These are phyloP conservation scores for Pulveroboletus sp. DNA, from an alignment of 768 basidiomycete species.

Conservation along the genomic window DNA sequence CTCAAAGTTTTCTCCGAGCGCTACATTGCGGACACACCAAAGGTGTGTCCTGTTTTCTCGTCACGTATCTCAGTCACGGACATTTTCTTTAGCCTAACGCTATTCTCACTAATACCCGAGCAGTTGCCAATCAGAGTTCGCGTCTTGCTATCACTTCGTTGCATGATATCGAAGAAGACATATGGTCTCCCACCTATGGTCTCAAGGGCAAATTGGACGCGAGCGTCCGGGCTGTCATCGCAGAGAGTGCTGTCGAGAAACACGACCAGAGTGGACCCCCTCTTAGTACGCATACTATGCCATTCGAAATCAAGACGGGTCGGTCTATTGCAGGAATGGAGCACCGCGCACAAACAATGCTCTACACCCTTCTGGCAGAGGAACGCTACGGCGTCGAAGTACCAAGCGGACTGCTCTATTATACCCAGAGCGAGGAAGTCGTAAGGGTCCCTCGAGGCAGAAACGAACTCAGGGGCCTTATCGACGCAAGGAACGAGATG, in stretches of 20 bases:
- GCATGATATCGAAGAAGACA: slow-evolving; percentile 93
- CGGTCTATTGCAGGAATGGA: slow-evolving; percentile 75
- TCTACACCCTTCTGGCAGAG: slow-evolving; percentile 87
- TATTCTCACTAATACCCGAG: slow-evolving; percentile 64
- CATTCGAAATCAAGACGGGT: slow-evolving; percentile 97
- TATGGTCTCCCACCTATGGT: slow-evolving; percentile 94
- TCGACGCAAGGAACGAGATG: slow-evolving; percentile 82
- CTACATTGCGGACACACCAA: slow-evolving; percentile 64
- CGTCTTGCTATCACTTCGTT: slow-evolving; percentile 71
- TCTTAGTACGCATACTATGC: slow-evolving; percentile 42
- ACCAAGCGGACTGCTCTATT: slow-evolving; percentile 84
- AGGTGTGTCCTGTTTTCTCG: slow-evolving; percentile 39
- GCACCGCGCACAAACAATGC: slow-evolving; percentile 96
- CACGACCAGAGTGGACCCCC: slow-evolving; percentile 15
- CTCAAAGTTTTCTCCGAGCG: slow-evolving; percentile 60
- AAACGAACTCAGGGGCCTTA: slow-evolving; percentile 82
- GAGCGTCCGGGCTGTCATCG: slow-evolving; percentile 68
- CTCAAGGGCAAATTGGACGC: slow-evolving; percentile 96
- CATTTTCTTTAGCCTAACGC: slow-evolving; percentile 50
- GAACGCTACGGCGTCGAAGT: slow-evolving; percentile 89
- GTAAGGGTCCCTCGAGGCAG: slow-evolving; percentile 74
- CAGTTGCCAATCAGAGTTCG: slow-evolving; percentile 44
- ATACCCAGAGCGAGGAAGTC: slow-evolving; percentile 89
- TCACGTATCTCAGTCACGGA: not conserved
- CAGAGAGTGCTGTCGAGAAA: slow-evolving; percentile 38